Base-by-base conservation (phyloP, 1,139 yeast species). In the Casaregolazyma suthepensis region DNA sequence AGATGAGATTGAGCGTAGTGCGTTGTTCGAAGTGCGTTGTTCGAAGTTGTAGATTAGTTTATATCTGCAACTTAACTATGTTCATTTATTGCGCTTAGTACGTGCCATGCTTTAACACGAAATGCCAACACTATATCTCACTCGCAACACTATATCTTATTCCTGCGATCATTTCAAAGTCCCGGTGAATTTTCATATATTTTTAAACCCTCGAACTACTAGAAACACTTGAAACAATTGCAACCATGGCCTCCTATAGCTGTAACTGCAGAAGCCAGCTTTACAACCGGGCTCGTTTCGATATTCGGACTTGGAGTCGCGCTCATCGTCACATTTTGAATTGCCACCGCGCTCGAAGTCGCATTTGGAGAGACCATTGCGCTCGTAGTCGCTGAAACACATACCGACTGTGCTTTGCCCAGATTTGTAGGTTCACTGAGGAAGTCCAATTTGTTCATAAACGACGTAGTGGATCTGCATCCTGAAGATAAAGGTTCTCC, bases 371-470 rank as follows among this genome's bases (percentile, higher is more conserved):
- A n/a, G n/a, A n/a, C 26, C 7, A 22, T 7, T 5, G 26, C 26
- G 26, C 6, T 22, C 4, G 26, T 7, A 22, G 26, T 22, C 4
- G 26, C 26, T 7, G 4, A 4, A 5, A 7, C 31, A 9, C 31
- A 26, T 9, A 26, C 31, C 31, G 31, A 26, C 10, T 26, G 31
- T 26, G 31, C 31, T 5, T 26, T 3, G 6, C 10, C 12, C 10
- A 26, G 2, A 12, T 12, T 26, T 9, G 31, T 26, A 7, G 31
- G 31, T 26, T 26, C 31, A 26, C 10, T 3, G 12, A 9, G 31
- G 31, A 7, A 2, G 12, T 26, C 31, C 31, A 2, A 5, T 5
- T 2, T 59, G n/a, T 56, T 48, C 17, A 62, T 57, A 43, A 61
- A 56, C 19, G 10, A 7, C 6, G 57, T 45, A 13, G 56, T 26